Evolutionary conservation across 2,329 filamentous ascomycete species (phyloP).

Genomic region (Aspergillus sp.): DNA sequence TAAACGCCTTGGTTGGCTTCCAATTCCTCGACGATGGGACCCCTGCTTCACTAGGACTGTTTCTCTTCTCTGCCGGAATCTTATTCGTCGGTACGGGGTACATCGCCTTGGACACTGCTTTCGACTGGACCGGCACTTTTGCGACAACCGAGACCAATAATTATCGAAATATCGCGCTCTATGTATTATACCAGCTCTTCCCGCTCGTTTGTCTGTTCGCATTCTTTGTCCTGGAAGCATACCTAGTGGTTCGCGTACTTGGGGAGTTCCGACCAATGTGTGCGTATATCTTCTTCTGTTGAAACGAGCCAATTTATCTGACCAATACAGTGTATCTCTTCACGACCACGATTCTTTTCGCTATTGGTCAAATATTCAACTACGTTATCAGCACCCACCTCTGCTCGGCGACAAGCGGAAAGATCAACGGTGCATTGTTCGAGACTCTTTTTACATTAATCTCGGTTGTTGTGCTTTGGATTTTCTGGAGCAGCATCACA

Average conservation of each 20-base stretch:
- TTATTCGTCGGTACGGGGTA: constrained; percentile 91
- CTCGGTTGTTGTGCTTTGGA: constrained; percentile 79
- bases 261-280: constrained; percentile 89
- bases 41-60: constrained; percentile 73
- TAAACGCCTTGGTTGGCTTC: constrained; percentile 90
- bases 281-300: constrained; percentile 41
- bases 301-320: neutral
- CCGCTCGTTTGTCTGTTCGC: constrained; percentile 86
- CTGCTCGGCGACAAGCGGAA: constrained; percentile 76
- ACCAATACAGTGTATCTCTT: constrained; percentile 66
- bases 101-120: constrained; percentile 91
- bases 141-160: constrained; percentile 54
- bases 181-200: constrained; percentile 88
- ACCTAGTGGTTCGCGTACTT: constrained; percentile 81
- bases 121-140: constrained; percentile 80
- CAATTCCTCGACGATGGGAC: constrained; percentile 95
- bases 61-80: constrained; percentile 66
- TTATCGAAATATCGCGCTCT: constrained; percentile 79
- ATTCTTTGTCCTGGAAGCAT: constrained; percentile 79
- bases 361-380: constrained; percentile 91
- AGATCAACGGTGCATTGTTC: constrained; percentile 91
- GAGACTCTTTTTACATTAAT: constrained; percentile 89
- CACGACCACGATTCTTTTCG: constrained; percentile 76
- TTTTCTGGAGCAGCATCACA: constrained; percentile 98
- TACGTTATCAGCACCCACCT: constrained; percentile 91